phyloP scores from a whole-genome alignment of 2,329 filamentous ascomycete species.

The Paraconiothyrium sp. region DNA sequence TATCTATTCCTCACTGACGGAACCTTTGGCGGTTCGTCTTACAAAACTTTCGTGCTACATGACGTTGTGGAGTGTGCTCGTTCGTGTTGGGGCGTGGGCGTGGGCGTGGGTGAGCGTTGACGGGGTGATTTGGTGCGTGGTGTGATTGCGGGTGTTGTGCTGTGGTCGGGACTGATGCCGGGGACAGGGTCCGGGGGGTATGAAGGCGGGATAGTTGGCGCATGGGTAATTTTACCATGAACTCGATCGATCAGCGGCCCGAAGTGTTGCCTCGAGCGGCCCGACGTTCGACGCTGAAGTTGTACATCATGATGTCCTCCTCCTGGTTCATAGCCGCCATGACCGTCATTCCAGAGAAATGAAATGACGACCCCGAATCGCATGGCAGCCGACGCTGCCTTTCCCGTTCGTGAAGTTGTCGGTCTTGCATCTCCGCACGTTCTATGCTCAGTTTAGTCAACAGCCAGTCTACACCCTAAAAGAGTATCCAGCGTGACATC shows the following conservation, averaged over 20 bases:
- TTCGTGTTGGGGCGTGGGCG: slow-evolving; percentile 14
- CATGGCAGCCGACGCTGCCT: slow-evolving; percentile 5
- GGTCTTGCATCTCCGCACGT: slow-evolving; percentile 7
- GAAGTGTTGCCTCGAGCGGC: background rate
- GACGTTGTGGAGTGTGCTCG: slow-evolving; percentile 30
- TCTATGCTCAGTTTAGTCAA: slow-evolving; percentile 27
- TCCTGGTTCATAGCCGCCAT: background rate
- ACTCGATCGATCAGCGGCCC: background rate
- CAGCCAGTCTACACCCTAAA: slow-evolving; percentile 19
- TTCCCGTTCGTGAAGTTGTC: slow-evolving; percentile 6
- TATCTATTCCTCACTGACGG: slow-evolving; percentile 9
- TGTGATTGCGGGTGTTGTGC: background rate
- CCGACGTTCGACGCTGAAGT: background rate
- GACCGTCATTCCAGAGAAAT: too few species aligned
- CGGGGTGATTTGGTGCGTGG: slow-evolving; percentile 13
- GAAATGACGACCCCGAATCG: too few species aligned
- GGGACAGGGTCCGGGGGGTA: slow-evolving; percentile 16
- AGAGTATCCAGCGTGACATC: slow-evolving; percentile 28
- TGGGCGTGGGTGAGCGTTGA: background rate
- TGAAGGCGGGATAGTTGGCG: background rate
- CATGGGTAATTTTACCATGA: background rate
- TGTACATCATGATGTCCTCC: background rate
- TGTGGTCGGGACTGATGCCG: slow-evolving; percentile 14
- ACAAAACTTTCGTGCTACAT: slow-evolving; percentile 35
- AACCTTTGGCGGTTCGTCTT: slow-evolving; percentile 19